phyloP scores from a whole-genome alignment of 306 rosid species.

The Purshia tridentata region DNA sequence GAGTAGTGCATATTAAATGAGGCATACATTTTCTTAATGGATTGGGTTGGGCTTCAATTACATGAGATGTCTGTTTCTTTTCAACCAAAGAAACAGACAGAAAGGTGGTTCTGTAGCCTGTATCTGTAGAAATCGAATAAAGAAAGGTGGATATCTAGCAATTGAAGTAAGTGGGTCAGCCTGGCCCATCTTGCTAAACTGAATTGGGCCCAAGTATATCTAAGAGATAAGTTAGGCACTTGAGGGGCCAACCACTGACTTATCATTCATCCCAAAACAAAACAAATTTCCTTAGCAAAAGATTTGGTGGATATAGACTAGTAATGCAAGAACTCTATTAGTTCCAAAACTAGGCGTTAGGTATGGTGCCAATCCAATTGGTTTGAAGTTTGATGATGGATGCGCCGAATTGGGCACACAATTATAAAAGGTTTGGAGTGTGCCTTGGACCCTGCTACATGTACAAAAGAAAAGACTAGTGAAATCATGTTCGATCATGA shows the following conservation, averaged over 20 bases:
- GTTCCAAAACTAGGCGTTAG: too few species aligned
- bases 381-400: too few species aligned
- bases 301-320: not conserved
- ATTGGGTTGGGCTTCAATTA: too few species aligned
- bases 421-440: not conserved
- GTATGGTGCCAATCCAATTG: too few species aligned
- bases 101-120: too few species aligned
- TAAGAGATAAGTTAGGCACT: not conserved
- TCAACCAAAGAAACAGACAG: too few species aligned
- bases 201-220: not conserved
- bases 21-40: too few species aligned
- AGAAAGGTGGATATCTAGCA: not conserved
- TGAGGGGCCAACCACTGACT: not conserved
- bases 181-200: slow-evolving; percentile 1
- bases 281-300: not conserved
- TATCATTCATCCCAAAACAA: not conserved
- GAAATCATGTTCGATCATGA: slow-evolving; percentile 23
- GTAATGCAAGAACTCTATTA: too few species aligned
- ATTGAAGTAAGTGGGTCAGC: not conserved
- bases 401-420: slow-evolving; percentile 3
- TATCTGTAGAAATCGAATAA: too few species aligned
- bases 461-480: slow-evolving; percentile 5
- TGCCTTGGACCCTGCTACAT: slow-evolving; percentile 1
- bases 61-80: too few species aligned
- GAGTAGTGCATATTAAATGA: too few species aligned